Evolutionary conservation across 345 rosid genomes (phyloP).

Genomic region (Dipteronia dyeriana): DNA sequence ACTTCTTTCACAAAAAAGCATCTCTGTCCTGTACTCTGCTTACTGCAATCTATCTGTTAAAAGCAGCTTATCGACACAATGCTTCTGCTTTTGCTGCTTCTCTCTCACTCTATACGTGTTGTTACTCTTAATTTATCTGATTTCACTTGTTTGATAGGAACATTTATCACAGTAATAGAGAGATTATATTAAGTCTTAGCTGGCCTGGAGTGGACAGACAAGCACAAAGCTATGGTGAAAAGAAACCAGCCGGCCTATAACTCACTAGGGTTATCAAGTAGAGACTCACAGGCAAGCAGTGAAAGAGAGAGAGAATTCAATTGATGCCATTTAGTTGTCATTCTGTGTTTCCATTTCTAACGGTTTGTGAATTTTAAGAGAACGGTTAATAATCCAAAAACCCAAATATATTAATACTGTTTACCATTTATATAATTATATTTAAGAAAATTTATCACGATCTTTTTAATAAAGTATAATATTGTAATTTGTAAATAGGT

Average conservation of each 20-base stretch:
- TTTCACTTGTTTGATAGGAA: too few relatives aligned
- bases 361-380: slow-evolving; percentile 49
- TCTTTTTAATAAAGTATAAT: too few relatives aligned
- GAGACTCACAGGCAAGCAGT: not conserved
- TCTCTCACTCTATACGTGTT: too few relatives aligned
- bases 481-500: too few relatives aligned
- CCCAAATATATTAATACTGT: too few relatives aligned
- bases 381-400: not conserved
- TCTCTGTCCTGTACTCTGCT: too few relatives aligned
- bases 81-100: not conserved
- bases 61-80: slow-evolving; percentile 21
- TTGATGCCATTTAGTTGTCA: slow-evolving; percentile 42
- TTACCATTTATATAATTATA: too few relatives aligned
- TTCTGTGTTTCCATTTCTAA: slow-evolving; percentile 48
- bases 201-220: slow-evolving; percentile 20
- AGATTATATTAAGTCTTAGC: slow-evolving; percentile 20
- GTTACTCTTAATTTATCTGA: too few relatives aligned
- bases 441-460: too few relatives aligned
- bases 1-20: slow-evolving; percentile 6
- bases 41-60: slow-evolving; percentile 1
- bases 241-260: slow-evolving; percentile 64
- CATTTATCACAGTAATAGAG: slow-evolving; percentile 18
- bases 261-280: slow-evolving; percentile 29
- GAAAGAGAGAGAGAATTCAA: not conserved
- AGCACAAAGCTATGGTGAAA: slow-evolving; percentile 32